Percentiles rank a stretch among this genome's conserved stretches.
phyloP scores from a whole-genome alignment of 1,284 basidiomycete species.

The Irpex sp. region DNA sequence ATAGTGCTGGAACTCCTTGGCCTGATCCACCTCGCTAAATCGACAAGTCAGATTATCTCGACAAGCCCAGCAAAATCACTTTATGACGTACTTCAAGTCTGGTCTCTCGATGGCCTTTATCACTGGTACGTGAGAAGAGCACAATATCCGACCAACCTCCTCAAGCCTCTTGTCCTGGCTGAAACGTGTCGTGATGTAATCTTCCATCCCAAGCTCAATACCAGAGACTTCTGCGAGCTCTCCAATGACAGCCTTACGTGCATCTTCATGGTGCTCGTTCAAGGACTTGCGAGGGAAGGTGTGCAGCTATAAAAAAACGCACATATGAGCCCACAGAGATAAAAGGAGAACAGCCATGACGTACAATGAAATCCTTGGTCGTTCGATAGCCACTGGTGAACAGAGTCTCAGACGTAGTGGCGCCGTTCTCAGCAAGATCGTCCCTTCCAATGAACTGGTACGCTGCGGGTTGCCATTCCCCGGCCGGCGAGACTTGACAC shows the following conservation, averaged over 20 bases:
- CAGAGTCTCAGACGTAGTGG: conserved; percentile 35
- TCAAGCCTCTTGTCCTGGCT: conserved; percentile 81
- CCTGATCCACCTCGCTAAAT: conserved; percentile 73
- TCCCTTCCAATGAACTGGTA: conserved; percentile 76
- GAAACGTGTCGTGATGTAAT: conserved; percentile 79
- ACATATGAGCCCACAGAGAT: no score
- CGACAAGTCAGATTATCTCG: not conserved
- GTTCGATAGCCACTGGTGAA: conserved; percentile 48
- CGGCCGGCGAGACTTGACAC: conserved; percentile 73
- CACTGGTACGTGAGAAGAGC: conserved; percentile 64
- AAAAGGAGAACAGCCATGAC: conserved; percentile 14
- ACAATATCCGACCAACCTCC: conserved; percentile 84
- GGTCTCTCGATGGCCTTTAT: conserved; percentile 67
- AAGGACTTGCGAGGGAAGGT: conserved; percentile 44
- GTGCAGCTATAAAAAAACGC: conserved; percentile 32
- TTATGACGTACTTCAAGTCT: conserved; percentile 55
- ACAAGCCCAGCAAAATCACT: not conserved
- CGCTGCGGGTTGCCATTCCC: conserved; percentile 63
- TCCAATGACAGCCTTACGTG: conserved; percentile 43
- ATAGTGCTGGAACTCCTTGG: conserved; percentile 76
- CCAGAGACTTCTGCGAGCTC: conserved; percentile 56
- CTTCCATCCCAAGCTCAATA: conserved; percentile 64
- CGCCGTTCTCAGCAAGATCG: conserved; percentile 67
- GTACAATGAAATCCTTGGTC: conserved; percentile 55
- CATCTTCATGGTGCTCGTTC: conserved; percentile 43